A percentile compares a stretch with the other conserved stretches of the same genome.
These are phyloP conservation scores for Trichaptum fuscoviolaceum DNA, from an alignment of 768 basidiomycete genomes.

Conservation along the genomic window DNA sequence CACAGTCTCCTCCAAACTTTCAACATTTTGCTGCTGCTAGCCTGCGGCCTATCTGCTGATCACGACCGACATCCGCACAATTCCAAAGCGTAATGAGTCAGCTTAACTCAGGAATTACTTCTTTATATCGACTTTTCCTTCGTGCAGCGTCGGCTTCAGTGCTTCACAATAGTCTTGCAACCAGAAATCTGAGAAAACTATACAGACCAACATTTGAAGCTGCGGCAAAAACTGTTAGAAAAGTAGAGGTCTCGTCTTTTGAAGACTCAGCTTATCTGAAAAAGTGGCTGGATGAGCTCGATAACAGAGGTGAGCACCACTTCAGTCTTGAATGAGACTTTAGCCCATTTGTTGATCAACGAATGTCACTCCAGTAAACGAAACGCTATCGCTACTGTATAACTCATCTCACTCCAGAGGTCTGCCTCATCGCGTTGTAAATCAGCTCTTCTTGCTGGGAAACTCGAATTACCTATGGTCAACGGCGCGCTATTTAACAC, in stretches of 20 bases:
- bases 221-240: neutral
- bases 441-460: neutral
- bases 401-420: neutral
- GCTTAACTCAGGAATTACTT: neutral
- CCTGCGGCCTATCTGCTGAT: too few species aligned
- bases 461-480: neutral
- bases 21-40: too few species aligned
- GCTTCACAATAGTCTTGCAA: neutral
- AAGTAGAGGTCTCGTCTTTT: neutral
- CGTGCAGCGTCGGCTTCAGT: neutral
- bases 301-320: conserved; percentile 1
- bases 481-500: neutral
- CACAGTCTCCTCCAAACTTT: too few species aligned
- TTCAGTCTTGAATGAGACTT: neutral
- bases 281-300: neutral
- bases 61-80: too few species aligned
- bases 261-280: neutral
- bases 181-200: neutral
- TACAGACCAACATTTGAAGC: neutral
- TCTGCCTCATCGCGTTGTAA: neutral
- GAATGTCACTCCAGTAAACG: neutral
- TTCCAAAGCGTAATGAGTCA: too few species aligned
- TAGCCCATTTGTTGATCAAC: neutral
- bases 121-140: conserved; percentile 2
- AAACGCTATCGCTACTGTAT: neutral